Conservation (phyloP, 2,329 filamentous ascomycete genomes). For the Aspergillus floridensis region DNA sequence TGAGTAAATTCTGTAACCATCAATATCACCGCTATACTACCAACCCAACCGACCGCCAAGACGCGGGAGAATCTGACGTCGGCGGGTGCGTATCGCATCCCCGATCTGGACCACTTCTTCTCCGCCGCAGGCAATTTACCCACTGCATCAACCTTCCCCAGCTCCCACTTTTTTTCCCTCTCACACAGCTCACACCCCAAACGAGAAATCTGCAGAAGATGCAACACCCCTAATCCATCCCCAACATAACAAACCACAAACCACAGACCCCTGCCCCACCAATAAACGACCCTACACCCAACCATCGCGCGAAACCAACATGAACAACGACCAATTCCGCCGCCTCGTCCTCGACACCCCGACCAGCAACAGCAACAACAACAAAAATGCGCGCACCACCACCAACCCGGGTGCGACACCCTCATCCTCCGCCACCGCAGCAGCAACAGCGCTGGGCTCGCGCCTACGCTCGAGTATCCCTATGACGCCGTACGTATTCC, state of each 20-base stretch:
- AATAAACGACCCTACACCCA: background rate
- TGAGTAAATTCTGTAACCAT: no score
- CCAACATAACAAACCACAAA: background rate
- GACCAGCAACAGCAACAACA: slow-evolving; percentile 19
- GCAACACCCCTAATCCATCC: background rate
- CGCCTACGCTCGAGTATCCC: slow-evolving; percentile 77
- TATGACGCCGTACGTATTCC: slow-evolving; percentile 77
- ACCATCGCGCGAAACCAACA: slow-evolving; percentile 36
- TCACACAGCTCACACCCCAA: no score
- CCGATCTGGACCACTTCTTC: no score
- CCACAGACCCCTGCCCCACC: no score
- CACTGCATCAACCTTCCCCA: no score
- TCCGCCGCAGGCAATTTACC: no score
- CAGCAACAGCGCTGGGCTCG: slow-evolving; percentile 61
- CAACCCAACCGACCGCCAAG: no score
- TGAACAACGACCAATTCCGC: slow-evolving; percentile 97
- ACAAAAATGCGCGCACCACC: slow-evolving; percentile 15
- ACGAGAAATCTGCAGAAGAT: no score
- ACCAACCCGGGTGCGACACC: slow-evolving; percentile 46
- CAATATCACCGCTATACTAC: no score
- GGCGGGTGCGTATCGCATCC: no score
- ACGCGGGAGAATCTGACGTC: no score
- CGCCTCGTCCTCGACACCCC: slow-evolving; percentile 62
- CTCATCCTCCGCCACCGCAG: slow-evolving; percentile 7
- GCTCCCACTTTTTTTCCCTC: no score